These are phyloP conservation scores for Fusarium bulbicola DNA, from an alignment of 2,329 filamentous ascomycete genomes.

Conservation along the genomic window DNA sequence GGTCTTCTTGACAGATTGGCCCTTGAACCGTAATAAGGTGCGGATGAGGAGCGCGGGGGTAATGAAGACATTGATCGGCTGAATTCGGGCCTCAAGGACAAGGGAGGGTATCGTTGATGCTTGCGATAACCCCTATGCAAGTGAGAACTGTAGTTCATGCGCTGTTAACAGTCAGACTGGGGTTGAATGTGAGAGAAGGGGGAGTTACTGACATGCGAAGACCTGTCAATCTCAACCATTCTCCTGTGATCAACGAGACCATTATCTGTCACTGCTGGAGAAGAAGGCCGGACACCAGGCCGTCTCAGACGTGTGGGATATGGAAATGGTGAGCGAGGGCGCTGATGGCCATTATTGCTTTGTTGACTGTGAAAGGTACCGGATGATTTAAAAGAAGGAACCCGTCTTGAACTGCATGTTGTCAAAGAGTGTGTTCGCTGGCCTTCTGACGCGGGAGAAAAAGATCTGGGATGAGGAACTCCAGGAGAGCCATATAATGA, in stretches of 20 bases:
- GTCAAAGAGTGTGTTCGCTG: constrained; percentile 65
- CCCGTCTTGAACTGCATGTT: constrained; percentile 56
- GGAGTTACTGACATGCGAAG: constrained; percentile 53
- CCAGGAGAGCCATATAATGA: constrained; percentile 65
- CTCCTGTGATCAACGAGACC: constrained; percentile 59
- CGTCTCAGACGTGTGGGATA: constrained; percentile 67
- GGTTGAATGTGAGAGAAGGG: neutral
- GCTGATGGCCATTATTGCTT: constrained; percentile 54
- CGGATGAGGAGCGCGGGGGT: constrained; percentile 44
- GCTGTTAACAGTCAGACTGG: constrained; percentile 46
- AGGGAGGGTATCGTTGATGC: constrained; percentile 49
- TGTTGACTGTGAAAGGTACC: constrained; percentile 58
- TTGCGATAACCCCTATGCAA: constrained; percentile 50
- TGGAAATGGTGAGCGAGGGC: constrained; percentile 67
- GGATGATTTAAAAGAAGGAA: constrained; percentile 59
- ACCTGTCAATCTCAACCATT: constrained; percentile 60
- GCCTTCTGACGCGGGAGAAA: constrained; percentile 55
- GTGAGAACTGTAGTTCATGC: constrained; percentile 55
- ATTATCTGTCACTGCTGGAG: constrained; percentile 59
- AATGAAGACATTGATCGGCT: constrained; percentile 55
- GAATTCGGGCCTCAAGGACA: constrained; percentile 51
- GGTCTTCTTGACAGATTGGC: constrained; percentile 48
- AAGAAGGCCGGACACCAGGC: constrained; percentile 60
- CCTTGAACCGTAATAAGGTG: constrained; percentile 33
- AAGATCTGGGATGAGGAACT: constrained; percentile 53